These are phyloP conservation scores for Inga leiocalycina DNA, from an alignment of 306 rosid species.

Conservation along the genomic window DNA sequence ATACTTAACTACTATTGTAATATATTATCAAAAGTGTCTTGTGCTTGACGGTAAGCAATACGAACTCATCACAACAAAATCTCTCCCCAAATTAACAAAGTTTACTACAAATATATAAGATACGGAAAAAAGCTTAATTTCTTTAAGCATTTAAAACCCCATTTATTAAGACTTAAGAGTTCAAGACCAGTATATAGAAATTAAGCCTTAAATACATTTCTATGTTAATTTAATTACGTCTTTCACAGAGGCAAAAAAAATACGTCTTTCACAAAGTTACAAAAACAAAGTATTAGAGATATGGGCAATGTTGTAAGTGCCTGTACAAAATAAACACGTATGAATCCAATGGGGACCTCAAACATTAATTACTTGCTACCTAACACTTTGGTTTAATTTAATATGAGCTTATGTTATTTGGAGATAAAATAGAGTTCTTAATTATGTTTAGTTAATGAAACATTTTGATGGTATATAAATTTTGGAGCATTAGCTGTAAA, in stretches of 20 bases:
- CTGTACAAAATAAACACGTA: neutral
- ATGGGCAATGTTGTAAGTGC: neutral
- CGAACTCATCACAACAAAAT: neutral
- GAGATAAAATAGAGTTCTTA: neutral
- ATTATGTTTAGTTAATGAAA: neutral
- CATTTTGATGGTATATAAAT: neutral
- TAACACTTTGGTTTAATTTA: neutral
- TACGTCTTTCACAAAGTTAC: neutral
- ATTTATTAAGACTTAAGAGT: neutral
- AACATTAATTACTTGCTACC: neutral
- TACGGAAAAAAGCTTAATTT: neutral
- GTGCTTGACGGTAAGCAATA: neutral
- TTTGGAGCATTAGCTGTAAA: neutral
- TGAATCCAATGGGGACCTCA: neutral
- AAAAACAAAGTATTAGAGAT: neutral
- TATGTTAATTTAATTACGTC: neutral
- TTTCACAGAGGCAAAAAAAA: neutral
- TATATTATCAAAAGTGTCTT: neutral
- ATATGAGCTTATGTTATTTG: neutral
- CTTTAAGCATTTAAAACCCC: neutral
- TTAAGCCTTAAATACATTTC: neutral
- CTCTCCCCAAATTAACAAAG: neutral
- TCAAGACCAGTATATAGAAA: neutral
- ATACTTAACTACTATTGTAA: neutral
- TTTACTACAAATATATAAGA: neutral